A percentile compares a stretch with the other conserved stretches of the same genome.
Evolutionary conservation across 2,329 filamentous ascomycete genomes (phyloP).

Genomic region (Chaetomiaceae sp.): DNA sequence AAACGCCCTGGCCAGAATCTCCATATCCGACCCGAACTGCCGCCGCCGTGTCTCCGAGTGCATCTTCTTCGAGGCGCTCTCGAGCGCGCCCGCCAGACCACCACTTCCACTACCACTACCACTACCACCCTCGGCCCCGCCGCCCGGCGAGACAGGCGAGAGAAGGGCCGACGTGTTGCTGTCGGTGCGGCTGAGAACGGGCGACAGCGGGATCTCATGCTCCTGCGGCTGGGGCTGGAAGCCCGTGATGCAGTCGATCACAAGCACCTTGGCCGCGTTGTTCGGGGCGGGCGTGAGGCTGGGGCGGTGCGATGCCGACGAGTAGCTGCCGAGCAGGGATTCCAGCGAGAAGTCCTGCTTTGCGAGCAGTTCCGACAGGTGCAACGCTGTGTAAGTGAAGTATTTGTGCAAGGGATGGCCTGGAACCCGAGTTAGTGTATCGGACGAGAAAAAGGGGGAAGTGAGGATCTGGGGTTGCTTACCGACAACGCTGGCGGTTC

Average conservation of each 20-base stretch:
- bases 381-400: slow-evolving; percentile 56
- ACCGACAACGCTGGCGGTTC: slow-evolving; percentile 42
- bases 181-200: slow-evolving; percentile 39
- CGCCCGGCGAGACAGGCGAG: slow-evolving; percentile 7
- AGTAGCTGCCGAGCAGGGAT: slow-evolving; percentile 41
- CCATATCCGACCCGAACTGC: slow-evolving; percentile 60
- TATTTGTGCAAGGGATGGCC: slow-evolving; percentile 61
- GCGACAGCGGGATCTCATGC: slow-evolving; percentile 47
- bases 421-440: slow-evolving; percentile 24
- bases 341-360: slow-evolving; percentile 44
- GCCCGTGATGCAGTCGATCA: slow-evolving; percentile 61
- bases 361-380: slow-evolving; percentile 53
- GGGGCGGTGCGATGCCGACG: slow-evolving; percentile 32
- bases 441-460: not conserved
- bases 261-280: slow-evolving; percentile 44
- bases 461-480: slow-evolving; percentile 24
- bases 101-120: not conserved
- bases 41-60: slow-evolving; percentile 53
- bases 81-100: slow-evolving; percentile 18
- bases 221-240: slow-evolving; percentile 41
- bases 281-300: slow-evolving; percentile 32
- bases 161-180: slow-evolving; percentile 17
- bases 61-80: slow-evolving; percentile 48
- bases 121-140: slow-evolving; percentile 18
- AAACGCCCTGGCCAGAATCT: slow-evolving; percentile 66